Evolutionary conservation across 208 protist species (phyloP), one percentile per base, ranked within the genome.

Genomic region (Balamuthia mandrillaris): DNA sequence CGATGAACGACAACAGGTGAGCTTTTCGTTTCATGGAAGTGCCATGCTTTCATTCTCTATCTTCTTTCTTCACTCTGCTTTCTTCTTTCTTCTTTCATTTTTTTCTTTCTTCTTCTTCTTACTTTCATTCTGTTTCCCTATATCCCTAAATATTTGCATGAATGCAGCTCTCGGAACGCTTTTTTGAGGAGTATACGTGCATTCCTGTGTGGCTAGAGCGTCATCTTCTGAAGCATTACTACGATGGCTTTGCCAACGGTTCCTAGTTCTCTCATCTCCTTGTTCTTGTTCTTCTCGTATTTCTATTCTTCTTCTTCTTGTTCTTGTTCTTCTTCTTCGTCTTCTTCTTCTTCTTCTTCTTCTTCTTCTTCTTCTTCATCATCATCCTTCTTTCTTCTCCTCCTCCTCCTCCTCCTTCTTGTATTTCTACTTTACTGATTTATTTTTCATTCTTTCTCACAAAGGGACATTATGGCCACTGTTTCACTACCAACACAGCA

Each of bases 141-240:
- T n/a, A n/a, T n/a, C n/a, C n/a, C n/a, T n/a, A n/a, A n/a, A n/a
- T n/a, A n/a, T n/a, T n/a, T n/a, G n/a, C n/a, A n/a, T n/a, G n/a
- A n/a, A n/a, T n/a, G n/a, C 61, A 72, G 65, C 52, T 74, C 41
- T 52, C 65, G 1, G n/a, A 44, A 51, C 65, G 65, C 10, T 74
- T 37, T 44, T 37, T 74, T 2, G 65, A 74, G 4, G 65, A 74
- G 41, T 44, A 74, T 44, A 44, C 41, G 1, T 74, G 65, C 41
- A 74, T 74, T 31, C 65, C 65, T 6, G 65, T 74, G 65, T 74
- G 65, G 65, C 45, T 74, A 37, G 52, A 74, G 24, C 41, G 52
- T 5, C 41, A 74, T 27, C 41, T 74, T 9, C 65, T 52, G 41
- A 74, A 74, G 41, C 45, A 74, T 31, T 74, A 52, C 24, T 74